These are phyloP conservation scores for Cadophora sp. DNA, from an alignment of 2,329 filamentous ascomycete genomes.

Conservation along the genomic window DNA sequence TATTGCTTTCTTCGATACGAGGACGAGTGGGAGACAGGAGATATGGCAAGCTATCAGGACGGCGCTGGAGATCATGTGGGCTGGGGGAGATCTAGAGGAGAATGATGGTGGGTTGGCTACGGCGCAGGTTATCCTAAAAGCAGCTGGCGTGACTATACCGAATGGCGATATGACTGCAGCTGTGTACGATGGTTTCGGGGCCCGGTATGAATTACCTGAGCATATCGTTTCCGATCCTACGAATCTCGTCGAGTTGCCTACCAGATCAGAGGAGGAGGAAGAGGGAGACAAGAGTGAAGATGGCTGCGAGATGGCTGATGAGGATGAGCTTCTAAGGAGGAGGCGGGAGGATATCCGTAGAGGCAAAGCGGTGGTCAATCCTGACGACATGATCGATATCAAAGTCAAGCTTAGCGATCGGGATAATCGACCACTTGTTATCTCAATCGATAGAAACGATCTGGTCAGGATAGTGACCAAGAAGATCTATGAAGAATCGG, in stretches of 20 bases:
- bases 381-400: slow-evolving; percentile 39
- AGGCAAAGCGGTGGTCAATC: slow-evolving; percentile 42
- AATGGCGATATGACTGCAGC: slow-evolving; percentile 71
- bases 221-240: slow-evolving; percentile 72
- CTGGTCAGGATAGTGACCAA: slow-evolving; percentile 67
- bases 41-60: slow-evolving; percentile 80
- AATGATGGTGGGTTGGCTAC: slow-evolving; percentile 58
- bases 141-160: slow-evolving; percentile 76
- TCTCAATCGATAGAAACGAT: slow-evolving; percentile 65
- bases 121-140: slow-evolving; percentile 82
- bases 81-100: slow-evolving; percentile 46
- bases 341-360: slow-evolving; percentile 52
- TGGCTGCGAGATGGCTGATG: slow-evolving; percentile 37
- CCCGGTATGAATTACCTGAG: slow-evolving; percentile 72
- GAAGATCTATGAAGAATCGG: slow-evolving; percentile 67
- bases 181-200: slow-evolving; percentile 74
- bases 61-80: slow-evolving; percentile 72
- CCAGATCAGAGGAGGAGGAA: slow-evolving; percentile 46
- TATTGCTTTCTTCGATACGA: slow-evolving; percentile 87
- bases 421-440: slow-evolving; percentile 65
- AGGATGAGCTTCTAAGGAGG: slow-evolving; percentile 54
- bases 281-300: slow-evolving; percentile 36
- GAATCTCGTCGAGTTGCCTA: slow-evolving; percentile 52
- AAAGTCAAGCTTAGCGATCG: slow-evolving; percentile 45
- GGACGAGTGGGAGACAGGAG: slow-evolving; percentile 78